Conservation (phyloP, 495 filamentous ascomycete genomes). For the Cladorrhinum samala region DNA sequence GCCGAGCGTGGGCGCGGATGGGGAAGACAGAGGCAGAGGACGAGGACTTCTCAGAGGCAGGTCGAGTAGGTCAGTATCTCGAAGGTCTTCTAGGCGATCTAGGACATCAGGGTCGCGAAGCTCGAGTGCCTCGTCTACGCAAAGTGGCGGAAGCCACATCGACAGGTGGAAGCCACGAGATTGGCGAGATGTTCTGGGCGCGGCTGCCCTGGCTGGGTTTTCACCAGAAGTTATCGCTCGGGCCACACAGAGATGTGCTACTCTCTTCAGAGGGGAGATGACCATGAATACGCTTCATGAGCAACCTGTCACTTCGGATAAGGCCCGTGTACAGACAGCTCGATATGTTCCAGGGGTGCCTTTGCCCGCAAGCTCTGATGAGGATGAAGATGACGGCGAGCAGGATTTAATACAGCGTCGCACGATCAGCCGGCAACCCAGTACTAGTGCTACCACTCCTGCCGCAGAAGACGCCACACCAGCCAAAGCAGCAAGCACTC, state of each 20-base stretch:
- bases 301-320: constrained; percentile 19
- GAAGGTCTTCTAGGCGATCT: neutral
- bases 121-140: constrained; percentile 5
- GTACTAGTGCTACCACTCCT: neutral
- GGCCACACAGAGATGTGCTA: constrained; percentile 61
- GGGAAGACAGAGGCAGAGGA: neutral
- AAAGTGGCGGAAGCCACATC: constrained; percentile 8
- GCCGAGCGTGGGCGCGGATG: neutral
- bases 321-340: constrained; percentile 6
- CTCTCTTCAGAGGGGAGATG: constrained; percentile 63
- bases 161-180: constrained; percentile 50
- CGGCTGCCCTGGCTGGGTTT: constrained; percentile 66
- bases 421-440: constrained; percentile 21
- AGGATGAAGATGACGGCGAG: constrained; percentile 27
- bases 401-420: constrained; percentile 5
- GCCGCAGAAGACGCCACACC: neutral
- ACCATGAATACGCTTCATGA: constrained; percentile 52
- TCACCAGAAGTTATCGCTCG: constrained; percentile 54
- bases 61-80: neutral
- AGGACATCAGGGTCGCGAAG: neutral
- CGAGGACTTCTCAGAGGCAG: constrained; percentile 1
- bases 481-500: constrained; percentile 2
- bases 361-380: constrained; percentile 28
- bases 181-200: constrained; percentile 74
- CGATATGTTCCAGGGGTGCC: constrained; percentile 32